These are phyloP conservation scores for Chloromonas sp. DNA, from an alignment of 163 green algal genomes.

Conservation along the genomic window DNA sequence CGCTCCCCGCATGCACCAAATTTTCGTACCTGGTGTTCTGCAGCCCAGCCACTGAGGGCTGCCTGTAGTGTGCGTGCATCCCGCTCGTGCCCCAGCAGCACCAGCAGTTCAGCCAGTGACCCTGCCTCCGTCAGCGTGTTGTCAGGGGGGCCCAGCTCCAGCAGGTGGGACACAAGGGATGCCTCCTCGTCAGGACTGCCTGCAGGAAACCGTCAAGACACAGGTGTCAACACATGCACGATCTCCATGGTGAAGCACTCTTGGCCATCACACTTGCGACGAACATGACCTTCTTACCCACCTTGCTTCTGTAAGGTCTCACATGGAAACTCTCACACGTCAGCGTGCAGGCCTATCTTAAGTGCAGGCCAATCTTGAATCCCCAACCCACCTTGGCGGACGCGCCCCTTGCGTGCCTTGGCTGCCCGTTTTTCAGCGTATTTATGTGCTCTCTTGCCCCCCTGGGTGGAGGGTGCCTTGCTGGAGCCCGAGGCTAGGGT, in stretches of 20 bases:
- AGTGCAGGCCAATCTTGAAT: neutral
- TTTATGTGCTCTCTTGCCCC: constrained; percentile 7
- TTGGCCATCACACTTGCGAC: neutral
- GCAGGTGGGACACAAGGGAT: constrained; percentile 14
- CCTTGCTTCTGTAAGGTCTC: neutral
- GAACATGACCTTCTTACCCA: neutral
- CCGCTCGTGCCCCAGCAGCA: constrained; percentile 28
- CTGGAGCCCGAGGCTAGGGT: neutral
- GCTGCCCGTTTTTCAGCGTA: constrained; percentile 16
- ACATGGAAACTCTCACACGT: neutral
- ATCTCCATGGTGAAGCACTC: neutral
- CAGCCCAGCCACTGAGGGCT: constrained; percentile 13
- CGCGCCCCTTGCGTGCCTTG: constrained; percentile 11
- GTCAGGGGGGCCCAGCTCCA: neutral
- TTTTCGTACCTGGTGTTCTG: constrained; percentile 17
- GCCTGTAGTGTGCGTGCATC: constrained; percentile 35
- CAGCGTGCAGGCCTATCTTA: neutral
- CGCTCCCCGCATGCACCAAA: no score
- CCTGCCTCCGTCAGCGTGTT: constrained; percentile 10
- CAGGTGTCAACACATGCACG: no score
- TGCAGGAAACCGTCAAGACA: neutral
- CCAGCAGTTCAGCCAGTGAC: constrained; percentile 32
- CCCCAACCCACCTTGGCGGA: neutral
- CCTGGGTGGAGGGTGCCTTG: constrained; percentile 1
- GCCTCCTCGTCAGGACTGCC: constrained; percentile 25